Evolutionary conservation across 305 asterid genomes (phyloP).

Genomic region (Solanum hybrid): DNA sequence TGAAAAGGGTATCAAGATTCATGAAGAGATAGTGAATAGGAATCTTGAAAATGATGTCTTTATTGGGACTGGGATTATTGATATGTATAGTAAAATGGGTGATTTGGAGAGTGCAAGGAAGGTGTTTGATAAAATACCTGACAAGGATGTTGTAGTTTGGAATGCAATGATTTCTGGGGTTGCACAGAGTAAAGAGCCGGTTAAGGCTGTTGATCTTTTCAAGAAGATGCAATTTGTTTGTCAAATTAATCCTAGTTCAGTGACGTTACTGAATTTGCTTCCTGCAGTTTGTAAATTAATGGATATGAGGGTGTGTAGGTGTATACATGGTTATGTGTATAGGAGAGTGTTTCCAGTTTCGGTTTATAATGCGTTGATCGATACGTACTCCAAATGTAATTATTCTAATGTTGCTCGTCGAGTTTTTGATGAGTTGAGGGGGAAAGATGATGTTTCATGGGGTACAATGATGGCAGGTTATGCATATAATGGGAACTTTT

Average conservation of each 20-base stretch:
- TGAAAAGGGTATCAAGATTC: conserved; percentile 20
- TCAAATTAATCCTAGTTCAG: conserved; percentile 18
- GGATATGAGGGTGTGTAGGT: conserved; percentile 16
- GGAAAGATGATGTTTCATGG: conserved; percentile 32
- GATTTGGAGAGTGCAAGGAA: conserved; percentile 18
- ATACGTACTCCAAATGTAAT: conserved; percentile 29
- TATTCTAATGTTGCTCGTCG: conserved; percentile 3
- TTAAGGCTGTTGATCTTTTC: conserved; percentile 20
- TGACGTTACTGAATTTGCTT: conserved; percentile 30
- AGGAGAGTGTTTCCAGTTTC: conserved; percentile 32
- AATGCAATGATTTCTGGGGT: conserved; percentile 34
- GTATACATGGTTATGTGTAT: conserved; percentile 25
- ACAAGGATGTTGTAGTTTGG: conserved; percentile 28
- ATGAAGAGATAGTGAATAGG: conserved; percentile 10
- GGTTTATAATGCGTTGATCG: conserved; percentile 29
- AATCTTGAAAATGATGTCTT: conserved; percentile 26
- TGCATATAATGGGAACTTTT: conserved; percentile 26
- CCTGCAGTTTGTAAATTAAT: conserved; percentile 26
- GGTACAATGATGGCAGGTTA: conserved; percentile 37
- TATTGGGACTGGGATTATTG: conserved; percentile 32
- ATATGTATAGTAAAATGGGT: conserved; percentile 28
- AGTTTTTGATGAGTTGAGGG: conserved; percentile 14
- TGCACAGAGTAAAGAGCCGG: conserved; percentile 15
- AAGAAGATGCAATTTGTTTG: conserved; percentile 18
- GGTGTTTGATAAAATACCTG: conserved; percentile 29